These are phyloP conservation scores for Penicillium taxi DNA, from an alignment of 495 filamentous ascomycete genomes.

Conservation along the genomic window DNA sequence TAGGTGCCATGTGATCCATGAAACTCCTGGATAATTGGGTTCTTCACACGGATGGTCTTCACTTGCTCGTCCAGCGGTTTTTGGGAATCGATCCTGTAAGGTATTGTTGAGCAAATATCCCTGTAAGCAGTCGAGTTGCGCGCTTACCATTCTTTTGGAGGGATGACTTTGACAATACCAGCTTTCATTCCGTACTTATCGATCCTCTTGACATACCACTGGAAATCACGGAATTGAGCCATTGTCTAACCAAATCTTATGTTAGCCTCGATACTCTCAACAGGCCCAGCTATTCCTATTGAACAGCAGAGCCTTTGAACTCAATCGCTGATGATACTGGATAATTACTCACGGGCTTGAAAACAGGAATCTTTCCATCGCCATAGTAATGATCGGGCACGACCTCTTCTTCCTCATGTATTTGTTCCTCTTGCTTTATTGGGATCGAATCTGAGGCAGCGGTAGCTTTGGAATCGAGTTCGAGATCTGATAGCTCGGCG, in stretches of 20 bases:
- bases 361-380: slow-evolving; percentile 81
- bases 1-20: slow-evolving; percentile 89
- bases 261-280: slow-evolving; percentile 17
- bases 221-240: slow-evolving; percentile 89
- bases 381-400: slow-evolving; percentile 82
- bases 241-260: slow-evolving; percentile 50
- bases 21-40: slow-evolving; percentile 96
- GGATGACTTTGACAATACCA: slow-evolving; percentile 91
- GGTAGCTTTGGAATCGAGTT: slow-evolving; percentile 31
- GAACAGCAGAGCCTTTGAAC: background rate
- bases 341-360: slow-evolving; percentile 81
- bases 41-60: slow-evolving; percentile 86
- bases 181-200: slow-evolving; percentile 95
- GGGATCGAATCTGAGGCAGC: slow-evolving; percentile 14
- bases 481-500: slow-evolving; percentile 41
- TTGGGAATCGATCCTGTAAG: slow-evolving; percentile 57
- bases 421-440: slow-evolving; percentile 31
- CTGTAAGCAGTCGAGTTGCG: background rate
- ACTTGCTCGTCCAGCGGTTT: slow-evolving; percentile 74
- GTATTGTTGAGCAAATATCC: background rate
- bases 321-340: background rate
- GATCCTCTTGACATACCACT: slow-evolving; percentile 76
- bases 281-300: background rate
- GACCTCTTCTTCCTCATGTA: slow-evolving; percentile 40
- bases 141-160: slow-evolving; percentile 84